Base-by-base conservation (phyloP, 2,329 filamentous ascomycete species). In the Domatiomyces globalis region DNA sequence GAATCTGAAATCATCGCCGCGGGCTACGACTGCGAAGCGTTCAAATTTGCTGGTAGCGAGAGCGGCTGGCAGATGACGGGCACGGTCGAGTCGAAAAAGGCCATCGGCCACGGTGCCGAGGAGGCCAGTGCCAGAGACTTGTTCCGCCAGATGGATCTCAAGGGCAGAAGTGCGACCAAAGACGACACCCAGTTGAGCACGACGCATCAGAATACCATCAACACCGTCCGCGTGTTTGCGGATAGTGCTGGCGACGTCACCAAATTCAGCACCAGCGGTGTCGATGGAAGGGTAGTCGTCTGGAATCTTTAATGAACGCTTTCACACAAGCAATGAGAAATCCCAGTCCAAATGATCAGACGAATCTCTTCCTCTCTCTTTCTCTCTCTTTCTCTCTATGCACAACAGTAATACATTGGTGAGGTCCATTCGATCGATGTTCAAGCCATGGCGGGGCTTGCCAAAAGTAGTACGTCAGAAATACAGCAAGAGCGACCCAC, bases 81-180 rank as follows among this genome's bases (percentile, higher is more conserved):
- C 29, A 84, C 86, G 3, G 72, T 96, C 55, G 89, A 95, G 71
- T 73, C 74, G 47, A 88, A 89, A 70, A 75, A 78, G 48, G 83
- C 78, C 43, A 67, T 74, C 51, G 71, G 69, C 1, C 81, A 77
- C 52, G 78, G 79, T 51, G 72, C 73, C 53, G 78, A 84, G 29
- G 92, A 96, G 69, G 92, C 96, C 67, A 92, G 85, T 58, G 92
- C 92, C 20, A 73, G 95, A 67, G 95, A 96, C 70, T 95, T 96
- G 87, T 98, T 98, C 73, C 81, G 82, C 63, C 89, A 95, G 73
- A 96, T 98, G 92, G 92, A 98, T 69, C 76, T 98, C 58, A 95
- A 92, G 76, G 92, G 92, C 56, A 94, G 94, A 71, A 47, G 25
- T 19, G 15, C 33, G 8, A 73, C 76, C 51, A 87, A 87, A 65